Percentiles rank a stretch among this genome's conserved stretches.
phyloP scores from a whole-genome alignment of 2,329 filamentous ascomycete genomes.

The Emergomyces orientalis region DNA sequence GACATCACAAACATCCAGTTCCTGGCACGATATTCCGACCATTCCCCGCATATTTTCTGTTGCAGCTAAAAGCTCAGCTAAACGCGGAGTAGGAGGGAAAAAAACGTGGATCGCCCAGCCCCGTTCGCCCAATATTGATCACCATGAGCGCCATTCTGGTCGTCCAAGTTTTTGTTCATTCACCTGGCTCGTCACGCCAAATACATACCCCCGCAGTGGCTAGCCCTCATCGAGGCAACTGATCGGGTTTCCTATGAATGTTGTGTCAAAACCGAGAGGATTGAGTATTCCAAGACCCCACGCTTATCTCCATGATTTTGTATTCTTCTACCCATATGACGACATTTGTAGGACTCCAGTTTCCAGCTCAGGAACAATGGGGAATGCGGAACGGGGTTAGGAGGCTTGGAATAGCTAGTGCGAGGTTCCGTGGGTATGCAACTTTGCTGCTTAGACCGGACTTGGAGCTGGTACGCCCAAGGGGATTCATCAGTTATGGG shows the following conservation, averaged over 20 bases:
- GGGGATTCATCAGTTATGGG: not conserved
- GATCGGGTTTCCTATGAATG: not conserved
- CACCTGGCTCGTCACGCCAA: not conserved
- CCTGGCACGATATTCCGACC: not conserved
- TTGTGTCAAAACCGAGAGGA: not conserved
- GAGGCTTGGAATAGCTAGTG: not conserved
- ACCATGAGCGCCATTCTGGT: not conserved
- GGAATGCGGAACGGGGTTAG: not conserved
- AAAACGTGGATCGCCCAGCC: not conserved
- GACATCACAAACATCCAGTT: not conserved
- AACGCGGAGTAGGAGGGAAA: not conserved
- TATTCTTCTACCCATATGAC: not conserved
- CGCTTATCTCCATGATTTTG: not conserved
- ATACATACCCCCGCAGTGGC: not conserved
- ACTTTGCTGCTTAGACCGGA: not conserved
- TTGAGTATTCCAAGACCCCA: not conserved
- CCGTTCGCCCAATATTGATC: not conserved
- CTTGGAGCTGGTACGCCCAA: not conserved
- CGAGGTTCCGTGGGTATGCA: not conserved
- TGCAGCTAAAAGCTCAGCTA: not conserved
- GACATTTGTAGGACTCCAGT: not conserved
- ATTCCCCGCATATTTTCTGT: not conserved
- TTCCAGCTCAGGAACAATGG: not conserved
- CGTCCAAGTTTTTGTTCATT: not conserved
- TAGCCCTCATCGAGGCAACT: not conserved